phyloP scores from a whole-genome alignment of 306 rosid species.

The Rosa lucieae region DNA sequence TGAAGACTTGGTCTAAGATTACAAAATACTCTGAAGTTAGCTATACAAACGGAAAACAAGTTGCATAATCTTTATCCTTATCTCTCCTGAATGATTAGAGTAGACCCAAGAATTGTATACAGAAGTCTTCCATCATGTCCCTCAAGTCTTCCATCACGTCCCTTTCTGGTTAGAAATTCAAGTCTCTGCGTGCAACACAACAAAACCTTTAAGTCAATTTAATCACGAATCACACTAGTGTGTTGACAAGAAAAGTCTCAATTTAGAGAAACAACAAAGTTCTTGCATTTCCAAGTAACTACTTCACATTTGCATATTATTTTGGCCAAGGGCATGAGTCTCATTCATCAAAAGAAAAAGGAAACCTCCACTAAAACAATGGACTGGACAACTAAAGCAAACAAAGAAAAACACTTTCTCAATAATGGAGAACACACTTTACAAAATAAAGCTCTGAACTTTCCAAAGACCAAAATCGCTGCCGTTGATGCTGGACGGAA shows the following conservation, averaged over 20 bases:
- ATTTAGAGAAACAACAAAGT: too few species aligned
- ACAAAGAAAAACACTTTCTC: too few species aligned
- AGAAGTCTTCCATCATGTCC: not conserved
- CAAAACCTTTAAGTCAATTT: not conserved
- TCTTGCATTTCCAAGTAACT: too few species aligned
- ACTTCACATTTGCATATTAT: too few species aligned
- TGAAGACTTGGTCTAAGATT: not conserved
- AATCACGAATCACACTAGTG: not conserved
- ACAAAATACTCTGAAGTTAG: not conserved
- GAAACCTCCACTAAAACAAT: too few species aligned
- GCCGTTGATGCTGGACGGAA: not conserved
- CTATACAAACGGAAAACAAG: not conserved
- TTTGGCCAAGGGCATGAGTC: too few species aligned
- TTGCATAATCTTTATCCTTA: not conserved
- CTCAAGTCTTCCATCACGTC: not conserved
- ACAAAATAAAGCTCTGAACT: too few species aligned
- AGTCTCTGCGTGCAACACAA: constrained; percentile 1
- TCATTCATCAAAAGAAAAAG: too few species aligned
- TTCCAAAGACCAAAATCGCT: not conserved
- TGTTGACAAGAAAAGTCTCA: too few species aligned
- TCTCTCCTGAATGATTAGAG: not conserved
- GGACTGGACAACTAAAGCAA: too few species aligned
- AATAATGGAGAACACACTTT: too few species aligned
- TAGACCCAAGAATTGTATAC: not conserved
- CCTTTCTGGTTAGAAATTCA: not conserved